phyloP scores from a whole-genome alignment of 2,329 filamentous ascomycete genomes.

The Magnaporthiopsis incrustans region DNA sequence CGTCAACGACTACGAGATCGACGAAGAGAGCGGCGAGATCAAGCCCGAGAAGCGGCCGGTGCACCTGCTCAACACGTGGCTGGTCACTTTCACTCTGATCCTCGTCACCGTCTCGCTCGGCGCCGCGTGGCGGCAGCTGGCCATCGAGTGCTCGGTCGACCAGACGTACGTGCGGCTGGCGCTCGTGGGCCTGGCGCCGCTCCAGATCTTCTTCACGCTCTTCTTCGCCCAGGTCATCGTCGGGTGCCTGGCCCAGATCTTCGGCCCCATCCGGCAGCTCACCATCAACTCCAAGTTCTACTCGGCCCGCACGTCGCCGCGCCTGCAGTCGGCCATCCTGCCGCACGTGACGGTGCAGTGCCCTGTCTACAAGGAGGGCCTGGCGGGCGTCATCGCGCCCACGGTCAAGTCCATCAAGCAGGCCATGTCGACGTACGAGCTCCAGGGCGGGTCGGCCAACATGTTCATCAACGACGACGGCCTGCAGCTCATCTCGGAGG shows the following conservation, averaged over 20 bases:
- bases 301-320: conserved; percentile 60
- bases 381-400: conserved; percentile 65
- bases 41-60: conserved; percentile 58
- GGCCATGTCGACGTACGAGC: conserved; percentile 68
- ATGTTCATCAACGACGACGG: conserved; percentile 73
- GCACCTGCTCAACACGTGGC: conserved; percentile 60
- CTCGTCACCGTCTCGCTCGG: conserved; percentile 60
- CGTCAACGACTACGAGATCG: conserved; percentile 48
- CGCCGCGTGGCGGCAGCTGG: conserved; percentile 61
- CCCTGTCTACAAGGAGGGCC: conserved; percentile 81
- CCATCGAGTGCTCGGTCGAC: conserved; percentile 61
- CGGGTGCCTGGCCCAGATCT: conserved; percentile 65
- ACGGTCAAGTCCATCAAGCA: conserved; percentile 72
- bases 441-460: conserved; percentile 70
- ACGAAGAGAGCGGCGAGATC: conserved; percentile 63
- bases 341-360: conserved; percentile 78
- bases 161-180: conserved; percentile 53
- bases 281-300: conserved; percentile 73
- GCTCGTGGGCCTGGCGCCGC: conserved; percentile 56
- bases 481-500: conserved; percentile 57
- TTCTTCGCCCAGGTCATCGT: conserved; percentile 76
- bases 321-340: conserved; percentile 48
- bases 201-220: conserved; percentile 74
- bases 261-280: conserved; percentile 68
- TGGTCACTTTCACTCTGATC: conserved; percentile 59